Base-by-base conservation (phyloP, 2,329 filamentous ascomycete species). In the Alternaria tenuissima region DNA sequence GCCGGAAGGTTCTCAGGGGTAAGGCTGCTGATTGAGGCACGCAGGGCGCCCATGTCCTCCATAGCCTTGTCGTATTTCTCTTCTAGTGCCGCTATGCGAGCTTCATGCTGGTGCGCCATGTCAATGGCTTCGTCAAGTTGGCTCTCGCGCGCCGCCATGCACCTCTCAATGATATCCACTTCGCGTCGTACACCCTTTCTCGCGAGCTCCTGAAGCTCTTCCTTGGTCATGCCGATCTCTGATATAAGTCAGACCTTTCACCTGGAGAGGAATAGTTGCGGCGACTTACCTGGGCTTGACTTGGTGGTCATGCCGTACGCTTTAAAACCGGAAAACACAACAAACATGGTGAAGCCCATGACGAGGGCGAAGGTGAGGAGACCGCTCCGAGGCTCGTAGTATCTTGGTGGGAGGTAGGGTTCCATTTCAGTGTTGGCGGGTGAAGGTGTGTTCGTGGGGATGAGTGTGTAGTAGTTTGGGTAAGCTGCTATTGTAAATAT, bases 31-130 rank as follows among this genome's bases (percentile, higher is more conserved):
- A 30, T 7, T 30, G 36, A 52, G 38, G 51, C 51, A 11, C 26
- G 51, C 14, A 53, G 38, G 38, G 51, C 51, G n/a, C 39, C 51
- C 38, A 53, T 43, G 18, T 53, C 51, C 39, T 30, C 41, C 38
- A 42, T 42, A 34, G 26, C 51, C 39, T 24, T 53, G 51, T 30
- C 18, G 26, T 43, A 30, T 12, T 3, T 11, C 24, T 53, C 51
- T 53, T 43, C 51, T 11, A 53, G 38, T 12, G 51, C 39, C 24
- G 36, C 26, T 20, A 53, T 53, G 51, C 51, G 39, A 18, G 20
- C 51, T 43, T 53, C 36, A 26, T 43, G 36, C 18, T 42, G 36
- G 51, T 42, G 39, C 9, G 4, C 51, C 28, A 18, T 53, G n/a
- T 53, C 51, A 8, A 43, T 28, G 39, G 39, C 51, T 42, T 53